phyloP scores from a whole-genome alignment of 805 yeast genomes.

The Starmerella riodocensis region DNA sequence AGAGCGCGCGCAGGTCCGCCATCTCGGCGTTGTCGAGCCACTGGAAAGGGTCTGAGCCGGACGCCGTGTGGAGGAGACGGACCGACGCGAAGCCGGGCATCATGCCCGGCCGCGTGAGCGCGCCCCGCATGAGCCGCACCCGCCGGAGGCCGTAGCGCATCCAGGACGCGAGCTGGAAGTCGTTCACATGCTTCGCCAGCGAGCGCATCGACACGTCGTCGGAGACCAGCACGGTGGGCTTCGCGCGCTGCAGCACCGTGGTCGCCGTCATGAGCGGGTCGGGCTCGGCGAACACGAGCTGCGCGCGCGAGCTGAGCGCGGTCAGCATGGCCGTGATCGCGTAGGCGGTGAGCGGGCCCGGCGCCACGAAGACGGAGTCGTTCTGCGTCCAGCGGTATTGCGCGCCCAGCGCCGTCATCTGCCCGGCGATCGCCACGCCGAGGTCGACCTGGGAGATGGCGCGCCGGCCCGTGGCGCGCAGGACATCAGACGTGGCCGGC shows the following conservation, averaged over 20 bases:
- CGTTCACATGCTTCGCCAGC: slow-evolving; percentile 21
- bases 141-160: slow-evolving; percentile 11
- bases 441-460: slow-evolving; percentile 20
- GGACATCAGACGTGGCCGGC: slow-evolving; percentile 1
- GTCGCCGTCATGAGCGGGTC: slow-evolving; percentile 19
- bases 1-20: slow-evolving; percentile 23
- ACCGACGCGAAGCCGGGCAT: slow-evolving; percentile 21
- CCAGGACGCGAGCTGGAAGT: slow-evolving; percentile 16
- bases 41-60: slow-evolving; percentile 17
- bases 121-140: slow-evolving; percentile 22
- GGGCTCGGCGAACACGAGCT: slow-evolving; percentile 17
- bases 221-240: slow-evolving; percentile 25
- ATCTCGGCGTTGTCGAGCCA: slow-evolving; percentile 18
- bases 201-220: slow-evolving; percentile 25
- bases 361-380: slow-evolving; percentile 26
- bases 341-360: slow-evolving; percentile 22
- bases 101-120: slow-evolving; percentile 20
- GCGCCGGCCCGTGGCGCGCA: neutral
- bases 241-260: slow-evolving; percentile 15
- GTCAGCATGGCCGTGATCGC: slow-evolving; percentile 24
- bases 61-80: slow-evolving; percentile 24
- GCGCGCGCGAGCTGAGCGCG: slow-evolving; percentile 23
- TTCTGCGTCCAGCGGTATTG: slow-evolving; percentile 22
- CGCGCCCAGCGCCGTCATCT: slow-evolving; percentile 26
- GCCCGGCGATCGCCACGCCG: slow-evolving; percentile 29